Base-by-base conservation (phyloP, 768 basidiomycete species). In the Rickenella mellea region DNA sequence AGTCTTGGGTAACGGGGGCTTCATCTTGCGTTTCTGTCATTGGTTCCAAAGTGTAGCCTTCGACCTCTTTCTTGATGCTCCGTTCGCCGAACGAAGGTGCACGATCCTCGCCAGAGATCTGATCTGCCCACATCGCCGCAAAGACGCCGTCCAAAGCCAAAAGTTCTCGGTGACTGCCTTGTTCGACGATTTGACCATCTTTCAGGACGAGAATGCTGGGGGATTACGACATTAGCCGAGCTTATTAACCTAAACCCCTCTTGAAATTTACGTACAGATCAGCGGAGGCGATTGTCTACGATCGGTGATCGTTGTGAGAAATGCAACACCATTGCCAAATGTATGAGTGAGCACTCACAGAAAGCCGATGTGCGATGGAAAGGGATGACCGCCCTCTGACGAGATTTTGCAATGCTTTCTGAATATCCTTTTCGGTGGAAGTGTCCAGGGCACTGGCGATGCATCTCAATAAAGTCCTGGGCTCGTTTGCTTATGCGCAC, bases 71-170 rank as follows among this genome's bases (percentile, higher is more conserved):
- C 45, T 58, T 59, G 39, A 50, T 52, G 26, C 48, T 46, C 26
- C 60, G 62, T 35, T 57, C 55, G 37, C 62, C 54, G 4, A 68
- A 61, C 27, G 65, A 52, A 12, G 68, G 60, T 46, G 62, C 63
- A 40, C 74, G 69, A 41, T 80, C 83, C 24, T 74, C 73, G 4
- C 80, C 70, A 19, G 78, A 76, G 24, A 83, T 67, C 54, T 93
- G 86, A 55, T 88, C 78, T 1, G 84, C 79, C 91, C 92, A 96
- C 85, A 93, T 84, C 1, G 74, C 68, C 10, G 86, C 83, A 52
- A 91, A 92, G 28, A 77, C 54, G 39, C 86, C 86, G 49, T 83
- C 73, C 33, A 64, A 61, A 24, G 77, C 76, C 35, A 92, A 62
- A 25, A 96, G 68, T 47, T 92, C 87, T 44, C 73, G 76, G 59